Percentiles rank a stretch among this genome's conserved stretches.
Conservation (phyloP, 192 early-diverging fungal genomes). For the Linnemannia exigua region DNA sequence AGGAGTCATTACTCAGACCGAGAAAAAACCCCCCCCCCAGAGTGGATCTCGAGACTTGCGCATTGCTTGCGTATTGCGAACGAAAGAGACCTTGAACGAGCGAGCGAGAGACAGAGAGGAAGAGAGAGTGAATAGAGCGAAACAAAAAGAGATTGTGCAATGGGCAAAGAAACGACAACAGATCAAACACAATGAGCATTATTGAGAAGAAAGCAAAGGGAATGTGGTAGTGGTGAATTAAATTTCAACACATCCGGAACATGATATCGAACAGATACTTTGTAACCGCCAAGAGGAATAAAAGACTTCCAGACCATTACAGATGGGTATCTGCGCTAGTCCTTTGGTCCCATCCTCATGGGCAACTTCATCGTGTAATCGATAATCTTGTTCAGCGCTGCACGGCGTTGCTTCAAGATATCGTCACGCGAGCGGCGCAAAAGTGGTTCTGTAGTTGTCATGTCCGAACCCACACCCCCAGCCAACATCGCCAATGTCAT, state of each 20-base stretch:
- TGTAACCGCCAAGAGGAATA: background rate
- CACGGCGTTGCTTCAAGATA: constrained; percentile 21
- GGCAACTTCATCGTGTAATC: constrained; percentile 24
- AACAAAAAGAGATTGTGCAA: background rate
- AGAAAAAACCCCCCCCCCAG: background rate
- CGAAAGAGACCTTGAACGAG: background rate
- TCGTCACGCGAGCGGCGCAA: constrained; percentile 17
- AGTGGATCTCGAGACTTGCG: background rate
- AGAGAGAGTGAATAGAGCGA: background rate
- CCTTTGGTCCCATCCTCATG: constrained; percentile 13
- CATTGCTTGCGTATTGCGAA: background rate
- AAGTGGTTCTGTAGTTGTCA: constrained; percentile 9
- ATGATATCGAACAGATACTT: background rate
- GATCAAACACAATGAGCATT: background rate
- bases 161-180: background rate
- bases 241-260: background rate
- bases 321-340: background rate
- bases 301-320: background rate
- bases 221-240: background rate
- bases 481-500: background rate
- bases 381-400: constrained; percentile 17
- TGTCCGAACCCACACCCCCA: constrained; percentile 5
- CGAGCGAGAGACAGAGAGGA: background rate
- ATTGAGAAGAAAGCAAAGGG: background rate
- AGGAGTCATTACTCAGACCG: background rate